Percentiles rank a stretch among this genome's conserved stretches.
Evolutionary conservation across 2,329 filamentous ascomycete genomes (phyloP).

Genomic region (Cladophialophora chaetospira): DNA sequence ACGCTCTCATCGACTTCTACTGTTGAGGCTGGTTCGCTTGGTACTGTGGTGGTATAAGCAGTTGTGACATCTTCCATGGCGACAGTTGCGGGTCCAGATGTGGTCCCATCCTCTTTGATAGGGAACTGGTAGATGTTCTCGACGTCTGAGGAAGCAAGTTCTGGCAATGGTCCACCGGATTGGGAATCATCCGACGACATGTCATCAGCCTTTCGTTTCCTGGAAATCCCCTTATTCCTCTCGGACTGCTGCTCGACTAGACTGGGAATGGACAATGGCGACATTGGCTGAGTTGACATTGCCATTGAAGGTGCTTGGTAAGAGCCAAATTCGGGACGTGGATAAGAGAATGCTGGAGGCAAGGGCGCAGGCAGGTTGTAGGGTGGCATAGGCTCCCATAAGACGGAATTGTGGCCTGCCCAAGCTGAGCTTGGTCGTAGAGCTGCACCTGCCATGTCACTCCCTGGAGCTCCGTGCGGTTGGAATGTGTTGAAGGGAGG

Average conservation of each 20-base stretch:
- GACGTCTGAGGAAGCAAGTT: neutral
- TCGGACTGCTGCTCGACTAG: neutral
- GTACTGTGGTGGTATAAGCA: neutral
- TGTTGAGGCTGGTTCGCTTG: constrained; percentile 17
- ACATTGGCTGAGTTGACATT: neutral
- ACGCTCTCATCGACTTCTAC: constrained; percentile 36
- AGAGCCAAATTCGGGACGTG: too few species aligned
- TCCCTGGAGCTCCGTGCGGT: neutral
- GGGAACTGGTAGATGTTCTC: neutral
- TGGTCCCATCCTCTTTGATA: too few species aligned
- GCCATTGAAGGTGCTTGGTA: neutral
- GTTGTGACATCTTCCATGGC: neutral
- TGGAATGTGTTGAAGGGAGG: neutral
- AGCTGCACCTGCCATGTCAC: neutral
- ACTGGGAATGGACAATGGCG: constrained; percentile 9
- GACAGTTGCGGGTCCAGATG: too few species aligned
- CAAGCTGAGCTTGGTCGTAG: constrained; percentile 9
- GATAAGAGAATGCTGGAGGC: neutral
- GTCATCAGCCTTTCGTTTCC: constrained; percentile 31
- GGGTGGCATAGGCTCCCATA: constrained; percentile 15
- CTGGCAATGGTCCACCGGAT: neutral
- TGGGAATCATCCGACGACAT: constrained; percentile 27
- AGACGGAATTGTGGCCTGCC: constrained; percentile 23
- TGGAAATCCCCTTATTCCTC: neutral
- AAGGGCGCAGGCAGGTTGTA: neutral